Evolutionary conservation across 257 asterid genomes (phyloP).

Genomic region (Thymus mandschuricus): DNA sequence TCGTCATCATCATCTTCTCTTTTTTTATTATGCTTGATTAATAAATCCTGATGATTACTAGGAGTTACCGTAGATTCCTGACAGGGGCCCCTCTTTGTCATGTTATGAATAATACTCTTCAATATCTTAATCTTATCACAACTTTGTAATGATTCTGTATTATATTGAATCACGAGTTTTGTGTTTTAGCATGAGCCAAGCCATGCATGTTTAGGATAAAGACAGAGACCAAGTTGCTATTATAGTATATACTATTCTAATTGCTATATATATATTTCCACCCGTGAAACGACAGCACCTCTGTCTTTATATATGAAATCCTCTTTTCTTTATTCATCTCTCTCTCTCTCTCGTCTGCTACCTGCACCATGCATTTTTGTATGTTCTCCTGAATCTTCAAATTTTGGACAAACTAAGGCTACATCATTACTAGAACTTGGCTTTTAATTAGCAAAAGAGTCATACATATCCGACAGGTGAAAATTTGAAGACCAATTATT

Average conservation of each 20-base stretch:
- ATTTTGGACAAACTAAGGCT: background rate
- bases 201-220: background rate
- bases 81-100: too few relatives aligned
- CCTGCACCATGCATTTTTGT: background rate
- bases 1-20: too few relatives aligned
- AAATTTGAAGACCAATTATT: slow-evolving; percentile 39
- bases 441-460: too few relatives aligned
- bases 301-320: background rate
- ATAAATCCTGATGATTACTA: background rate
- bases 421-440: background rate
- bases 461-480: slow-evolving; percentile 39
- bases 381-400: background rate
- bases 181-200: slow-evolving; percentile 4
- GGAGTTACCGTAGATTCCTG: too few relatives aligned
- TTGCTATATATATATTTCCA: background rate
- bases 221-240: background rate
- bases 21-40: background rate
- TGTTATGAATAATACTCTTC: background rate
- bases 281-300: background rate
- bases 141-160: background rate
- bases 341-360: background rate
- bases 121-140: background rate
- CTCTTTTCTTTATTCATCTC: background rate
- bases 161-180: background rate
- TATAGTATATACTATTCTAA: background rate